phyloP scores from a whole-genome alignment of 306 rosid species.

The Lathyrus aphaca region DNA sequence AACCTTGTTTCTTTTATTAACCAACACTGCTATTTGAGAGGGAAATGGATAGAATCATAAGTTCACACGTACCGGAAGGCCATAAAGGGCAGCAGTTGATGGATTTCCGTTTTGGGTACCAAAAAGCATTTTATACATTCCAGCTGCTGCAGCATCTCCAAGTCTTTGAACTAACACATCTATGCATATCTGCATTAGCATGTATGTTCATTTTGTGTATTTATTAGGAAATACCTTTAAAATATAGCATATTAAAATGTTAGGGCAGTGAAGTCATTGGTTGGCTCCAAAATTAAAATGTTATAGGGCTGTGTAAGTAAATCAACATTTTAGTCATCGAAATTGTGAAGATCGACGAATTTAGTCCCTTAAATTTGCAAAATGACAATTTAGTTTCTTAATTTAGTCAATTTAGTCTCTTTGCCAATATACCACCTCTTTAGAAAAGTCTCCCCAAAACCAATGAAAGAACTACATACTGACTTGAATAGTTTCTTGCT shows the following conservation, averaged over 20 bases:
- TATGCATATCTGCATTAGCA: conserved; percentile 74
- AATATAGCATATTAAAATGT: conserved; percentile 20
- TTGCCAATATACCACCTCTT: not conserved
- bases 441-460: not conserved
- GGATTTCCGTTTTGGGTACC: conserved; percentile 62
- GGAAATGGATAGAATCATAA: conserved; percentile 5
- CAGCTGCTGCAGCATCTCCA: conserved; percentile 97
- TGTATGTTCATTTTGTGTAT: conserved; percentile 6
- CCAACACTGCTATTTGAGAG: conserved; percentile 8
- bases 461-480: not conserved
- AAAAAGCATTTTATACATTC: conserved; percentile 81
- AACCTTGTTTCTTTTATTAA: not conserved
- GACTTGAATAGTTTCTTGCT: not conserved
- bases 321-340: not conserved
- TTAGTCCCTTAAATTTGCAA: not conserved
- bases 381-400: not conserved
- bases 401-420: not conserved
- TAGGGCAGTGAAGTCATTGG: conserved; percentile 21
- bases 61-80: conserved; percentile 72
- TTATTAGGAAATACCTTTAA: conserved; percentile 11
- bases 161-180: conserved; percentile 94
- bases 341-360: not conserved
- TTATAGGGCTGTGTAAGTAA: conserved; percentile 13
- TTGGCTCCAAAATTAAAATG: conserved; percentile 19
- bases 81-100: conserved; percentile 70